Evolutionary conservation across 139 green algal species (phyloP).

Genomic region (Closterium sp.): DNA sequence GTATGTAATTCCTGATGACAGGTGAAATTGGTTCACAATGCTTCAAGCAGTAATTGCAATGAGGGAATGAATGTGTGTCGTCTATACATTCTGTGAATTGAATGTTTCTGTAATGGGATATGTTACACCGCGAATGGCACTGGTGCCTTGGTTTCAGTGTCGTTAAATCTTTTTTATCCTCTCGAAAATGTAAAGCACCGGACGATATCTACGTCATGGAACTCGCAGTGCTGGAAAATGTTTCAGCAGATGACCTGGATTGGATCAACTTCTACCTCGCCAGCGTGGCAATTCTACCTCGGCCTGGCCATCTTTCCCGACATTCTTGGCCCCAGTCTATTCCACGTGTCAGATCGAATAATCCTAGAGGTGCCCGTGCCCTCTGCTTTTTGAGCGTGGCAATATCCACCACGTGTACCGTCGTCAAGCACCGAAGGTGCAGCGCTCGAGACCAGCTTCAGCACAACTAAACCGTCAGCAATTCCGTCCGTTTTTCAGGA

Average conservation of each 20-base stretch:
- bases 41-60: too few species aligned
- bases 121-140: too few species aligned
- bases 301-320: neutral
- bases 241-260: neutral
- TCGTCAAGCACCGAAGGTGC: neutral
- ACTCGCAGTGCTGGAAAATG: too few species aligned
- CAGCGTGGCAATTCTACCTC: neutral
- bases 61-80: too few species aligned
- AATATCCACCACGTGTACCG: neutral
- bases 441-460: neutral
- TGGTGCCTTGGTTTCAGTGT: too few species aligned
- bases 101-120: too few species aligned
- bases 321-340: neutral
- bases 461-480: neutral
- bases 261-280: neutral
- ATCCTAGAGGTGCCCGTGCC: neutral
- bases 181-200: too few species aligned
- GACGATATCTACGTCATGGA: too few species aligned
- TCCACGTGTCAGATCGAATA: neutral
- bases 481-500: neutral
- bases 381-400: neutral
- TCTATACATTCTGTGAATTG: too few species aligned
- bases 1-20: too few species aligned
- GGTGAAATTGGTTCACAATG: too few species aligned
- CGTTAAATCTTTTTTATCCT: too few species aligned